Percentiles rank a stretch among this genome's conserved stretches.
Conservation (phyloP, 2,329 filamentous ascomycete species). For the Arthroderma sp. region DNA sequence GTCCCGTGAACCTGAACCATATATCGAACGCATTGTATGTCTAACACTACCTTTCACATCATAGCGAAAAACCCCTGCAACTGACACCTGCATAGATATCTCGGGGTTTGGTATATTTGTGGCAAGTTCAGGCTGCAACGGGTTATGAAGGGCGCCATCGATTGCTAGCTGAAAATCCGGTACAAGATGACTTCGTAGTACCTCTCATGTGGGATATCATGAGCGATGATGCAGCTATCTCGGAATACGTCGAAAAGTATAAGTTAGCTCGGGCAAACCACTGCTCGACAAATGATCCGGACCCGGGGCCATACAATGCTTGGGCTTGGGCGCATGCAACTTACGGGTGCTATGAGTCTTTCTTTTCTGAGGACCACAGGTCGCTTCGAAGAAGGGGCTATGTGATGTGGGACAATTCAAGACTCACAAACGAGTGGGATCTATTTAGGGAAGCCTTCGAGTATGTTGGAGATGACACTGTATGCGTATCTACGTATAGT, state of each 20-base stretch:
- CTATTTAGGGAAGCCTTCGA: background rate
- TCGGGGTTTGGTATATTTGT: constrained; percentile 2
- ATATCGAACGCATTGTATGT: no score
- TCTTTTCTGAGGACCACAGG: background rate
- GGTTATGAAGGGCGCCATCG: constrained; percentile 6
- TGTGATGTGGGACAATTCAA: constrained; percentile 9
- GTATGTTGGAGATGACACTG: background rate
- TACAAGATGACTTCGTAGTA: no score
- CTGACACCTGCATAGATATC: constrained; percentile 2
- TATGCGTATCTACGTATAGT: no score
- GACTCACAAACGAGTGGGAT: constrained; percentile 6
- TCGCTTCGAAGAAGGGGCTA: constrained; percentile 5
- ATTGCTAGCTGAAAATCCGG: background rate
- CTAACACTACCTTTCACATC: no score
- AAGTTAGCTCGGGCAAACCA: constrained; percentile 1
- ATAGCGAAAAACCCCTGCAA: no score
- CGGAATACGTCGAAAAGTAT: background rate
- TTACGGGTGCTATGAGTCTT: background rate
- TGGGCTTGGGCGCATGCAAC: constrained; percentile 6
- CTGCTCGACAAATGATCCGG: constrained; percentile 1
- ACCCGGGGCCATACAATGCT: constrained; percentile 4
- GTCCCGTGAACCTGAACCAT: no score
- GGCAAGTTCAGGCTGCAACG: constrained; percentile 2
- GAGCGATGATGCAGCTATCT: background rate
- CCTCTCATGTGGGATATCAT: no score